Evolutionary conservation across 192 early-diverging fungal species (phyloP).

Genomic region (Coemansia sp.): DNA sequence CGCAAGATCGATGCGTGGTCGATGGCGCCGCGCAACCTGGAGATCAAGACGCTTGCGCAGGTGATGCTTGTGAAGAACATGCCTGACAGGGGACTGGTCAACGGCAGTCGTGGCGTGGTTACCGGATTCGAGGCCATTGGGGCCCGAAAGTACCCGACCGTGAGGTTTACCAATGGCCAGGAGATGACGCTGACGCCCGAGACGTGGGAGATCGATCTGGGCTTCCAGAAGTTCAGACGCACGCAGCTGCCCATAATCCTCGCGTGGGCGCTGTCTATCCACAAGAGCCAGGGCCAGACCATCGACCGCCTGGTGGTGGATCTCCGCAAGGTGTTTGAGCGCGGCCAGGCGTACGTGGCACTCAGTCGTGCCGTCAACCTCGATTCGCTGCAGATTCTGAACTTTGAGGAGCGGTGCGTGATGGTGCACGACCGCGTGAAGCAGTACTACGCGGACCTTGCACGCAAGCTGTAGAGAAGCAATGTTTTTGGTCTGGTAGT

Average conservation of each 20-base stretch:
- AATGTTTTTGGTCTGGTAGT: neutral
- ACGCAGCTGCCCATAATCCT: constrained; percentile 73
- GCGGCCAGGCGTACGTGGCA: constrained; percentile 85
- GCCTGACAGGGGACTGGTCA: constrained; percentile 65
- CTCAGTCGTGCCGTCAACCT: constrained; percentile 73
- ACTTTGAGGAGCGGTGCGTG: constrained; percentile 65
- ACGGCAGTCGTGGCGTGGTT: constrained; percentile 76
- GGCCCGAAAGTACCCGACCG: constrained; percentile 44
- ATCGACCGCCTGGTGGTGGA: constrained; percentile 75
- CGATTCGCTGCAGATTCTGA: constrained; percentile 70
- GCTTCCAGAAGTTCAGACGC: constrained; percentile 34
- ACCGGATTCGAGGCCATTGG: constrained; percentile 37
- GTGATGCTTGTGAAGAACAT: constrained; percentile 87
- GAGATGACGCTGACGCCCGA: constrained; percentile 59
- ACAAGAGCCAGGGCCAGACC: constrained; percentile 88
- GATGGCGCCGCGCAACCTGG: constrained; percentile 58
- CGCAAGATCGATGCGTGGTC: constrained; percentile 33
- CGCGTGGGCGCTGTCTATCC: constrained; percentile 86
- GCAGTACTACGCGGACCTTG: constrained; percentile 62
- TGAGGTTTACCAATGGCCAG: constrained; percentile 46
- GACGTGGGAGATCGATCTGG: constrained; percentile 58
- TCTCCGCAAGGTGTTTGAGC: constrained; percentile 75
- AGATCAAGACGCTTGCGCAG: constrained; percentile 75
- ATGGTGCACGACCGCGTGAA: constrained; percentile 73
- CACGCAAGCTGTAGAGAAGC: constrained; percentile 21